Base-by-base conservation (phyloP, 148 eudicot genomes). In the Chenopodium suecicum region DNA sequence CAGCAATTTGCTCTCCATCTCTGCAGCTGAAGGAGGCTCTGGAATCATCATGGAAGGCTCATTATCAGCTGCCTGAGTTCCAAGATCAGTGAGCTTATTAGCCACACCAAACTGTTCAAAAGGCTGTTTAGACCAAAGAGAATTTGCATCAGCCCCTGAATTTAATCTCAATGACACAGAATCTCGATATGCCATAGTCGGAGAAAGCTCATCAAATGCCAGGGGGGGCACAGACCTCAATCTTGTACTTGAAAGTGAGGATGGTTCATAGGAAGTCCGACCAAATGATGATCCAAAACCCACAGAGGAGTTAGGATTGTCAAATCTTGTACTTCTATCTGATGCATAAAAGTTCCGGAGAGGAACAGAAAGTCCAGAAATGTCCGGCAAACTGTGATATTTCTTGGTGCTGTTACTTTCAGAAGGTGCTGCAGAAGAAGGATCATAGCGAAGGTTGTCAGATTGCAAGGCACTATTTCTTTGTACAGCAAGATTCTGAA, bases 381-480 rank as follows among this genome's bases (percentile, higher is more conserved):
- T 94, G 76, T 92, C 97, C 9, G 99, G 99, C 85, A 86, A 82
- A 86, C 99, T 96, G 86, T 91, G 88, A 81, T 90, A 96, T 83
- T 92, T 94, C 88, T 96, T 96, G 41, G 75, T 80, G 80, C 86
- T 78, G 79, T 88, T 78, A 64, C 81, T 82, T 72, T 89, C 92
- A 75, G 86, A 77, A 44, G 83, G 79, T 62, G 84, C 85, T 58
- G 88, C 64, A 73, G 91, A 78, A 52, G 46, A 47, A 82, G 83
- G 81, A 58, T 86, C 95, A 79, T 83, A 84, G 47, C 62, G 50
- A 68, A 80, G 79, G 70, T 80, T 86, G 68, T 88, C 92, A 77
- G 95, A 82, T 78, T 85, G 93, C 83, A 94, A 22, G 41, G 87
- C 83, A 78, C 41, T 89, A 81, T 88, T 90, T 82, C 97, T 87